Evolutionary conservation across 179 eudicot species (phyloP).

Genomic region (Vitellaria paradoxa): DNA sequence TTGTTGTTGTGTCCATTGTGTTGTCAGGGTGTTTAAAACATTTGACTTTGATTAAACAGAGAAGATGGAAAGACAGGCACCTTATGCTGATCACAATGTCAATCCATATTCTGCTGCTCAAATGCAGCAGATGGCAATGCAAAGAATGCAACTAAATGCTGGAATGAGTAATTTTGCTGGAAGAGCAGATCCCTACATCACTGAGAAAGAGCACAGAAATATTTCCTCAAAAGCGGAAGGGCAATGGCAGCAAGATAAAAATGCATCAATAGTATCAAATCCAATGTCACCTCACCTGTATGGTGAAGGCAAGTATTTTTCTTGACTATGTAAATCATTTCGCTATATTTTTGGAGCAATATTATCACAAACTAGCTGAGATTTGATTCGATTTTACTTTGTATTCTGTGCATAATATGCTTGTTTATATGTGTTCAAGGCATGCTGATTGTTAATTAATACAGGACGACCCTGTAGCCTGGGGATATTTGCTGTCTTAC

Average conservation of each 20-base stretch:
- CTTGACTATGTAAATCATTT: not conserved
- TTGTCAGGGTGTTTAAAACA: slow-evolving; percentile 7
- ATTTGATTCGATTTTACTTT: not conserved
- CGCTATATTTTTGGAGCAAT: not conserved
- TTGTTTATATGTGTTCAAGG: not conserved
- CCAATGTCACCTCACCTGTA: not conserved
- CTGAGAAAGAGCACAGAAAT: slow-evolving; percentile 7
- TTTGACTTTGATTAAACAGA: not conserved
- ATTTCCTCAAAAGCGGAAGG: slow-evolving; percentile 7
- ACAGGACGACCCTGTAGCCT: not conserved
- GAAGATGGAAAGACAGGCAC: slow-evolving; percentile 17
- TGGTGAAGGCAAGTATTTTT: slow-evolving; percentile 14
- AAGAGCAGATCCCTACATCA: not conserved
- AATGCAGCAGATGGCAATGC: slow-evolving; percentile 15
- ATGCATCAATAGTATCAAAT: slow-evolving; percentile 9
- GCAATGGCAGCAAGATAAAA: slow-evolving; percentile 17
- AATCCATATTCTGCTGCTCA: slow-evolving; percentile 15
- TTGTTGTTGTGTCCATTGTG: not conserved
- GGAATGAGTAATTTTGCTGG: slow-evolving; percentile 15
- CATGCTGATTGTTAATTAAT: not conserved
- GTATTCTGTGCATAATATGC: not conserved
- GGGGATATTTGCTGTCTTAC: not conserved
- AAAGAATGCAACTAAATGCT: slow-evolving; percentile 19
- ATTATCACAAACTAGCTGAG: not conserved
- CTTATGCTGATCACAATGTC: slow-evolving; percentile 7